These are phyloP conservation scores for Striga asiatica DNA, from an alignment of 257 asterid genomes.

Conservation along the genomic window DNA sequence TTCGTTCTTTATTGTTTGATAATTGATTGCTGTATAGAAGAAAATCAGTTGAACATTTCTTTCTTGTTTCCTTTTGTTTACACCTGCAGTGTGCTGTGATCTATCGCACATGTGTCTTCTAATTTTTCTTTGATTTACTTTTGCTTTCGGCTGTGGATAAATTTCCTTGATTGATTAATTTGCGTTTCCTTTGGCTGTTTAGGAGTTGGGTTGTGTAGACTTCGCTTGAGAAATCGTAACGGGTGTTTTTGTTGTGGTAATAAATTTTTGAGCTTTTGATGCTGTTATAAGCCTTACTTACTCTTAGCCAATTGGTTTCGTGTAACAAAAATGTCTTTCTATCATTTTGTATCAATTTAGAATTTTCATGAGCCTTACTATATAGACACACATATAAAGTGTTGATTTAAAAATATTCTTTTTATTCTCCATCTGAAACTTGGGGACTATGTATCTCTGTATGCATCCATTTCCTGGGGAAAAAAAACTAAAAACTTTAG, in stretches of 20 bases:
- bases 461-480: background rate
- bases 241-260: slow-evolving; percentile 9
- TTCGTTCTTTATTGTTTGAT: background rate
- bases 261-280: background rate
- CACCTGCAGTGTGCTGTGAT: too few relatives aligned
- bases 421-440: background rate
- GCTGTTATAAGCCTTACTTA: background rate
- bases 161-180: too few relatives aligned
- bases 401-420: background rate
- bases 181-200: too few relatives aligned
- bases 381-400: background rate
- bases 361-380: background rate
- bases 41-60: background rate
- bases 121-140: too few relatives aligned
- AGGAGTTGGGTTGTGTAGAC: slow-evolving; percentile 15
- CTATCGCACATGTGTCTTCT: too few relatives aligned
- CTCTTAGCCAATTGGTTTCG: background rate
- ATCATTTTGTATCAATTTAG: slow-evolving; percentile 9
- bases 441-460: background rate
- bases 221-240: background rate
- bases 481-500: slow-evolving; percentile 7
- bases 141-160: too few relatives aligned
- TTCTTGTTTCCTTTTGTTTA: too few relatives aligned
- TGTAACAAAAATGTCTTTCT: background rate
- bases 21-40: slow-evolving; percentile 15